Percentiles rank a stretch among this genome's conserved stretches.
phyloP scores from a whole-genome alignment of 1,139 yeast genomes.

The Lodderomyces beijingensis region DNA sequence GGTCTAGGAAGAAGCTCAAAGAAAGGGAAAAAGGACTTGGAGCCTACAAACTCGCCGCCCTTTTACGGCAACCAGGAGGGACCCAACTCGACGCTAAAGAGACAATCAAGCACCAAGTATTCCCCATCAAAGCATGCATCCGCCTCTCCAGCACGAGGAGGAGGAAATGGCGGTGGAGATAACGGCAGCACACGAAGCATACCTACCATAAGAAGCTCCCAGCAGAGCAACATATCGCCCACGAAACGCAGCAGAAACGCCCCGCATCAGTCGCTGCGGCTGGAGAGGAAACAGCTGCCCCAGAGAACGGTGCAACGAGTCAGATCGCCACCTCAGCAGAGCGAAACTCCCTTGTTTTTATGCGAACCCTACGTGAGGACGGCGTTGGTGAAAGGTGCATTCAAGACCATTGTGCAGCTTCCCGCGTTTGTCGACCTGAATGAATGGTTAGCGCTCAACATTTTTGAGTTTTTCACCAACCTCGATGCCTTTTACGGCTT shows the following conservation, averaged over 20 bases:
- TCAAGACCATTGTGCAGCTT: constrained; percentile 88
- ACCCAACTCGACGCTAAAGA: constrained; percentile 32
- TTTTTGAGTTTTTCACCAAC: constrained; percentile 84
- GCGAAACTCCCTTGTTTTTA: constrained; percentile 56
- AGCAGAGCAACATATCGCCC: constrained; percentile 22
- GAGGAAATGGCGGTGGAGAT: background rate
- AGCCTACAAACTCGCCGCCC: constrained; percentile 18
- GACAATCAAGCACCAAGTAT: constrained; percentile 30
- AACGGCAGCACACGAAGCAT: constrained; percentile 1
- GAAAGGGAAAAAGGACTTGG: constrained; percentile 45
- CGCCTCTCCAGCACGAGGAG: constrained; percentile 11
- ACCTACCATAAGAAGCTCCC: constrained; percentile 4
- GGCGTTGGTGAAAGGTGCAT: constrained; percentile 95
- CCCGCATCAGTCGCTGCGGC: constrained; percentile 19
- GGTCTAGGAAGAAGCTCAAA: constrained; percentile 66
- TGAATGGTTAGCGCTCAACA: constrained; percentile 94
- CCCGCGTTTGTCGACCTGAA: constrained; percentile 93
- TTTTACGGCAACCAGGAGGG: constrained; percentile 31
- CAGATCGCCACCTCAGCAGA: background rate
- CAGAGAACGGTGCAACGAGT: constrained; percentile 6
- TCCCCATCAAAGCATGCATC: constrained; percentile 28
- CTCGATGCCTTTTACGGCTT: constrained; percentile 86
- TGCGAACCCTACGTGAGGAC: constrained; percentile 94
- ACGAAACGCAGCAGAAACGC: constrained; percentile 22
- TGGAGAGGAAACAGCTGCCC: constrained; percentile 16